Evolutionary conservation across 257 asterid genomes (phyloP).

Genomic region (Ehretia macrophylla): DNA sequence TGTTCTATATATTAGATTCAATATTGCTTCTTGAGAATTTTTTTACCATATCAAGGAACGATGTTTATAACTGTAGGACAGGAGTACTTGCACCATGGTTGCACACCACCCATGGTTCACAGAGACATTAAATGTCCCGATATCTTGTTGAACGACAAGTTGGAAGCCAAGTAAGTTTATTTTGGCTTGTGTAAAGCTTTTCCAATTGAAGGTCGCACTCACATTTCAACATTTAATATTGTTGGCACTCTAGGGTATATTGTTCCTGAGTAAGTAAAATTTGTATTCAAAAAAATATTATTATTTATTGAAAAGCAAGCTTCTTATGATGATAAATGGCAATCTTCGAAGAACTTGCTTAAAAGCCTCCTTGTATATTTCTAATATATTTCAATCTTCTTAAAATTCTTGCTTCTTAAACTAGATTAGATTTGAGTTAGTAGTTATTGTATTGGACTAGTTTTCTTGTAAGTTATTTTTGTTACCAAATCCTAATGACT

Average conservation of each 20-base stretch:
- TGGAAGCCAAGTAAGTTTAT: constrained; percentile 36
- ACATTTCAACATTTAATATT: constrained; percentile 12
- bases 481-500: no score
- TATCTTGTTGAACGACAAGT: constrained; percentile 21
- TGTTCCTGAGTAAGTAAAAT: constrained; percentile 36
- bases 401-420: no score
- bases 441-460: no score
- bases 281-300: neutral
- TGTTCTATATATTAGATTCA: no score
- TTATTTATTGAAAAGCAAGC: no score
- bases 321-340: no score
- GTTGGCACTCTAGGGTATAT: constrained; percentile 34
- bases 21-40: no score
- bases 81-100: constrained; percentile 42
- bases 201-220: constrained; percentile 16
- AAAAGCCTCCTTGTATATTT: neutral
- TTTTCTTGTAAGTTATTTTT: no score
- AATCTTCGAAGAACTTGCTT: neutral
- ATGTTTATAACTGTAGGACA: constrained; percentile 16
- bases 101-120: constrained; percentile 40
- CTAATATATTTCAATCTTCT: no score
- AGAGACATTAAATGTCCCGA: constrained; percentile 40
- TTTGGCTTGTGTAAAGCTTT: constrained; percentile 39
- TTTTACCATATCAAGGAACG: no score
- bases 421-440: no score